A percentile compares a stretch with the other conserved stretches of the same genome.
phyloP scores from a whole-genome alignment of 1,284 basidiomycete species.

The Trametes sp. region DNA sequence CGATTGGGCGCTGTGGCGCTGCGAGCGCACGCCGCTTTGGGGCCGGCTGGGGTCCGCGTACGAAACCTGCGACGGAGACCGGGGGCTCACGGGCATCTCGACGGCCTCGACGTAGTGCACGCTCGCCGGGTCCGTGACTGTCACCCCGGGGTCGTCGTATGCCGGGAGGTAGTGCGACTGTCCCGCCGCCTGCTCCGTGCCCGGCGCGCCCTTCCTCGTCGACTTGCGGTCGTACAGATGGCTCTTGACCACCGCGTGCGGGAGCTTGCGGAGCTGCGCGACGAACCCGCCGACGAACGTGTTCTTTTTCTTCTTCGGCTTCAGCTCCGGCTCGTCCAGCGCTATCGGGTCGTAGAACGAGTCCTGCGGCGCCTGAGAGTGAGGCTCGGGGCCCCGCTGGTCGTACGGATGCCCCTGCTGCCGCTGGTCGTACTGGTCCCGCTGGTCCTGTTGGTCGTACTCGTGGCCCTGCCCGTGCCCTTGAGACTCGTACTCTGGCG shows the following conservation, averaged over 20 bases:
- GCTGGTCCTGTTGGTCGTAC: neutral
- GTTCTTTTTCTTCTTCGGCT: constrained; percentile 23
- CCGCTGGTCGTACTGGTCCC: neutral
- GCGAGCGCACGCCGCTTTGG: constrained; percentile 11
- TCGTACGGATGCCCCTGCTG: constrained; percentile 1
- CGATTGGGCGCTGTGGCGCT: constrained; percentile 15
- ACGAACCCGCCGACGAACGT: constrained; percentile 46
- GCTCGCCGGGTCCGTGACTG: constrained; percentile 29
- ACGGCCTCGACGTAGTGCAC: constrained; percentile 35
- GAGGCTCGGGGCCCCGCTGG: neutral
- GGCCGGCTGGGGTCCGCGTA: constrained; percentile 8
- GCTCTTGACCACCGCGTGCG: constrained; percentile 36
- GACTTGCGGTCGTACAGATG: constrained; percentile 30
- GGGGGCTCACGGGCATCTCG: constrained; percentile 31
- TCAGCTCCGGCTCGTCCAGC: constrained; percentile 7
- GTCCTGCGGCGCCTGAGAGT: constrained; percentile 8
- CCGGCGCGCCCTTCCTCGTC: constrained; percentile 28
- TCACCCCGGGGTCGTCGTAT: constrained; percentile 35
- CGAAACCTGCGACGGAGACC: constrained; percentile 16
- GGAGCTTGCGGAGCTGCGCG: constrained; percentile 37
- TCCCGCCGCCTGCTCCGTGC: constrained; percentile 14
- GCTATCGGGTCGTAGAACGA: constrained; percentile 18
- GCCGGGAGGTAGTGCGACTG: constrained; percentile 31
- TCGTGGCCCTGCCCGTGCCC: neutral
- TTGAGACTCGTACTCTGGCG: constrained; percentile 8